phyloP scores from a whole-genome alignment of 2,329 filamentous ascomycete genomes.

The Diplodia sapinea region DNA sequence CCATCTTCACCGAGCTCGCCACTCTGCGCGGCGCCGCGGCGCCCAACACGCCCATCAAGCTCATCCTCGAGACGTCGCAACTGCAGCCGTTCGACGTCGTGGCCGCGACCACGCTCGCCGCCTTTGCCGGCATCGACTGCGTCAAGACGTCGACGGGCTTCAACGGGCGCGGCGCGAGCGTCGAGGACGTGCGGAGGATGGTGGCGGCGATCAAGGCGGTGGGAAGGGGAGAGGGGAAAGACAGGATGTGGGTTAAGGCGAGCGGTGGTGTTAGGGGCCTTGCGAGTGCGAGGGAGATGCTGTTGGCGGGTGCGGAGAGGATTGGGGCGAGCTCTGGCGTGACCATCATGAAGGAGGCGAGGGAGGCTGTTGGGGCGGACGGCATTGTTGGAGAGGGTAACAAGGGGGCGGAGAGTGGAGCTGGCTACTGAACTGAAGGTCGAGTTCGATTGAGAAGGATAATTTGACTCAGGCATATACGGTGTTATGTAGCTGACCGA shows the following conservation, averaged over 20 bases:
- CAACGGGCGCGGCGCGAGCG: constrained; percentile 59
- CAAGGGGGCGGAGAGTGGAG: constrained; percentile 35
- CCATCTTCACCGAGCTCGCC: constrained; percentile 60
- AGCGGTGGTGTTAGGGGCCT: constrained; percentile 62
- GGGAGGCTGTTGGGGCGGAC: constrained; percentile 35
- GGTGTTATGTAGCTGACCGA: neutral
- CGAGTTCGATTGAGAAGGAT: too few species aligned
- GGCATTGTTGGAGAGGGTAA: constrained; percentile 30
- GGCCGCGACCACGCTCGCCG: constrained; percentile 59
- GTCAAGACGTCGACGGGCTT: constrained; percentile 68
- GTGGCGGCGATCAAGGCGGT: constrained; percentile 54
- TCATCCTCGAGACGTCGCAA: constrained; percentile 65
- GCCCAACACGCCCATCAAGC: constrained; percentile 54
- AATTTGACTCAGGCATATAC: neutral
- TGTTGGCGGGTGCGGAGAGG: constrained; percentile 63
- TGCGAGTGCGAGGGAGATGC: constrained; percentile 54
- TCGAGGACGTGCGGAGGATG: constrained; percentile 62
- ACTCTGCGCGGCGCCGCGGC: constrained; percentile 57
- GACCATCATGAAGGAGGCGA: constrained; percentile 59
- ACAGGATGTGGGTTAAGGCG: constrained; percentile 61
- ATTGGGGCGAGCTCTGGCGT: constrained; percentile 63
- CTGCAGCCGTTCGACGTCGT: constrained; percentile 57
- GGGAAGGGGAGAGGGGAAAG: constrained; percentile 40
- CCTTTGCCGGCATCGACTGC: constrained; percentile 61
- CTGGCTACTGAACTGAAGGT: constrained; percentile 32